Percentiles rank a stretch among this genome's conserved stretches.
Conservation (phyloP, 352 stramenopile species). For the Phytophthora hibernalis region DNA sequence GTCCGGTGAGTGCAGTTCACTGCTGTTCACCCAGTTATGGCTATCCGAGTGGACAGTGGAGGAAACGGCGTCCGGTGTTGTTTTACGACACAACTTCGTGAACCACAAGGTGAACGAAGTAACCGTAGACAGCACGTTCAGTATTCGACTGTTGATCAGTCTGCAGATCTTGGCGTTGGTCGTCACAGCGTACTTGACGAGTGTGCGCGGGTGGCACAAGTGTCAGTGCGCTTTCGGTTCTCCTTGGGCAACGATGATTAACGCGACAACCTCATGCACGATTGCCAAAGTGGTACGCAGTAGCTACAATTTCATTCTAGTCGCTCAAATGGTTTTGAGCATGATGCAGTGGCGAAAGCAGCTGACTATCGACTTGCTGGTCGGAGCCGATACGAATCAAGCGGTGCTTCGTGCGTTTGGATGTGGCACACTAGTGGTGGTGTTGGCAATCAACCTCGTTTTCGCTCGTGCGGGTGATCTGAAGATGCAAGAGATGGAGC, state of each 20-base stretch:
- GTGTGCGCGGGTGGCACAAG: conserved; percentile 36
- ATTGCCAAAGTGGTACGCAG: conserved; percentile 49
- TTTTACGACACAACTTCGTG: conserved; percentile 49
- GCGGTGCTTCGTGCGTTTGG: conserved; percentile 41
- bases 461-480: conserved; percentile 45
- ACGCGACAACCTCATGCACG: conserved; percentile 43
- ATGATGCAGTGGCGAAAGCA: conserved; percentile 46
- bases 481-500: conserved; percentile 51
- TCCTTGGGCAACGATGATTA: conserved; percentile 30
- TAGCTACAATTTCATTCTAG: conserved; percentile 51
- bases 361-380: conserved; percentile 47
- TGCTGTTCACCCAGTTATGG: conserved; percentile 52
- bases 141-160: conserved; percentile 40
- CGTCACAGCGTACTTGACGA: conserved; percentile 44
- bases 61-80: conserved; percentile 3
- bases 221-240: conserved; percentile 28
- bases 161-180: conserved; percentile 45
- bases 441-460: conserved; percentile 44
- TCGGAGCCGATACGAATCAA: conserved; percentile 37
- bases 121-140: conserved; percentile 46
- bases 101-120: conserved; percentile 54
- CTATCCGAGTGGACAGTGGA: conserved; percentile 43
- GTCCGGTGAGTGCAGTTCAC: conserved; percentile 45
- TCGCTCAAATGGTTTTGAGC: conserved; percentile 42
- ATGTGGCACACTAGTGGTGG: conserved; percentile 38